phyloP scores from a whole-genome alignment of 805 yeast genomes.

The Cyberlindnera veronae region DNA sequence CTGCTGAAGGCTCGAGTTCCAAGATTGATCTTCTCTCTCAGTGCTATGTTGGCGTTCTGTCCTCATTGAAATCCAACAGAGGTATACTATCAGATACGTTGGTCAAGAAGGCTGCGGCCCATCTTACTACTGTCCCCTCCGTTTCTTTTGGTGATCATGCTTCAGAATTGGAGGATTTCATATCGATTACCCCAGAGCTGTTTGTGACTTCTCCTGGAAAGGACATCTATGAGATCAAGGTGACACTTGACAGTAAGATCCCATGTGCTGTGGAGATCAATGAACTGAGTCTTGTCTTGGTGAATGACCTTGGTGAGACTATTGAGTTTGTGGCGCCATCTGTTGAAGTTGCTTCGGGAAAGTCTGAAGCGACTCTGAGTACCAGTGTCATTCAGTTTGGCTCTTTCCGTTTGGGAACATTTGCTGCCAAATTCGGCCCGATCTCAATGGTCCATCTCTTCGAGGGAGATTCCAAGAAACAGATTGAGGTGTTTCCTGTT shows the following conservation, averaged over 20 bases:
- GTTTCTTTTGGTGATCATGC: neutral
- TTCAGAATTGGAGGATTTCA: constrained; percentile 9
- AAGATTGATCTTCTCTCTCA: constrained; percentile 4
- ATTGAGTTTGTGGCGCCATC: constrained; percentile 3
- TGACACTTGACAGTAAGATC: constrained; percentile 8
- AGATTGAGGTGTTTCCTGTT: constrained; percentile 12
- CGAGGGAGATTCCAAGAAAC: constrained; percentile 5
- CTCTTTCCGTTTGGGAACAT: constrained; percentile 27
- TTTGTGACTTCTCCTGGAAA: constrained; percentile 11
- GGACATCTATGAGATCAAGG: constrained; percentile 13
- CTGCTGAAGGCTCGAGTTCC: constrained; percentile 1
- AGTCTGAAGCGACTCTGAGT: constrained; percentile 16
- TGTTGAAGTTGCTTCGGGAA: constrained; percentile 2
- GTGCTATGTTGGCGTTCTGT: constrained; percentile 6
- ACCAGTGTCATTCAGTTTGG: constrained; percentile 35
- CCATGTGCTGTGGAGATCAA: neutral
- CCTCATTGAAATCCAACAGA: constrained; percentile 2
- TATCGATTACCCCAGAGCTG: constrained; percentile 7
- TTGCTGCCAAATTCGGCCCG: constrained; percentile 28
- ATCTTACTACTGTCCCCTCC: neutral
- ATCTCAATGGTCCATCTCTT: constrained; percentile 26
- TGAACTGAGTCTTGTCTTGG: constrained; percentile 24
- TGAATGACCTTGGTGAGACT: constrained; percentile 9
- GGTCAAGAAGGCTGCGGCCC: constrained; percentile 9
- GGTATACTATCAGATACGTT: neutral